Percentiles rank a stretch among this genome's conserved stretches.
These are phyloP conservation scores for Stropharia rugosoannulata DNA, from an alignment of 768 basidiomycete genomes.

Conservation along the genomic window DNA sequence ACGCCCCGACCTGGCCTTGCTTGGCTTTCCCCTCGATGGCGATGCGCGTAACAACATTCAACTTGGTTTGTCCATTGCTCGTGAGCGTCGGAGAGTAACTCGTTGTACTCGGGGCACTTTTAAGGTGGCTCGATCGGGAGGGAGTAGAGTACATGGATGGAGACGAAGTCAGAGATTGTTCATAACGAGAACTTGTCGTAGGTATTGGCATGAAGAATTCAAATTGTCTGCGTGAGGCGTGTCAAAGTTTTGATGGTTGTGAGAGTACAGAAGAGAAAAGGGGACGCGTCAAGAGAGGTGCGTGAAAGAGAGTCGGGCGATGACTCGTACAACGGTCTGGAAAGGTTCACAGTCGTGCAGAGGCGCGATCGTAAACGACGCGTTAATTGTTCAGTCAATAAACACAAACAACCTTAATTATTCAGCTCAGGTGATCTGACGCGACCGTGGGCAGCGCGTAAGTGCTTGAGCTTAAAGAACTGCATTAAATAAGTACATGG, in stretches of 20 bases:
- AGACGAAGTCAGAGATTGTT: conserved; percentile 23
- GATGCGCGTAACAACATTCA: conserved; percentile 72
- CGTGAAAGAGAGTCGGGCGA: not conserved
- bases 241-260: not conserved
- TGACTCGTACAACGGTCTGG: conserved; percentile 1
- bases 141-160: conserved; percentile 19
- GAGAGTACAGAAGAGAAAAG: not conserved
- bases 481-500: not conserved
- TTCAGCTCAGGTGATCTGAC: conserved; percentile 10
- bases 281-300: not conserved
- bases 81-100: conserved; percentile 49
- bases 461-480: not conserved
- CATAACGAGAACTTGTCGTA: conserved; percentile 18
- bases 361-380: conserved; percentile 21
- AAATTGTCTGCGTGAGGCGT: conserved; percentile 1
- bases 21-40: conserved; percentile 75
- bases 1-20: conserved; percentile 61
- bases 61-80: conserved; percentile 41
- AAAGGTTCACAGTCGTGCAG: conserved; percentile 13
- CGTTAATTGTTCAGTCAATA: conserved; percentile 18
- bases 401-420: conserved; percentile 17
- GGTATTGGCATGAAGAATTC: conserved; percentile 22
- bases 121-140: conserved; percentile 18
- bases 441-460: not conserved
- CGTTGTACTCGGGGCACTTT: conserved; percentile 21